Evolutionary conservation across 1,284 basidiomycete genomes (phyloP).

Genomic region (Sutorius eximius): DNA sequence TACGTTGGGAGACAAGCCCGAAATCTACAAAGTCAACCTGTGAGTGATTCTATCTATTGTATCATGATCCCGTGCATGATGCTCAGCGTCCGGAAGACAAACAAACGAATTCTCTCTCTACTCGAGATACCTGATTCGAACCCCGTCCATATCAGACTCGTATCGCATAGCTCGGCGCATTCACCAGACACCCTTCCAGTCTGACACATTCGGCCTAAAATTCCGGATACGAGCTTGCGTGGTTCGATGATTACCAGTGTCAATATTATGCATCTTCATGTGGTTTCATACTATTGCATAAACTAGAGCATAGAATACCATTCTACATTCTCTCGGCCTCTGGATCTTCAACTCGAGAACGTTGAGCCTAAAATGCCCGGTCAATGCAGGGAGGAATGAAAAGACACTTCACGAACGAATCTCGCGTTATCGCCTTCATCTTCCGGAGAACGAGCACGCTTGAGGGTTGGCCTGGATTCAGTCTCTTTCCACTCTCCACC

Average conservation of each 20-base stretch:
- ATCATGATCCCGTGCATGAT: background rate
- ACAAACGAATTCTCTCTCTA: conserved; percentile 42
- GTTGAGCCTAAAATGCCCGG: conserved; percentile 41
- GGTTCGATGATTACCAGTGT: conserved; percentile 46
- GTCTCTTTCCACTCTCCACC: conserved; percentile 81
- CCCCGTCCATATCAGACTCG: conserved; percentile 60
- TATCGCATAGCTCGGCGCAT: conserved; percentile 61
- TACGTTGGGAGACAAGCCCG: conserved; percentile 35
- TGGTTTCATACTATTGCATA: conserved; percentile 9
- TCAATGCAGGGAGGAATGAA: conserved; percentile 8
- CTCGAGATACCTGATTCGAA: conserved; percentile 54
- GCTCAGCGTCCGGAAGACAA: conserved; percentile 33
- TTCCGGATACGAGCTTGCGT: conserved; percentile 57
- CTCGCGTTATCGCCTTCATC: conserved; percentile 61
- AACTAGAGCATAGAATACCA: conserved; percentile 19
- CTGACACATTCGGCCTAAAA: conserved; percentile 38
- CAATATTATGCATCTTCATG: conserved; percentile 11
- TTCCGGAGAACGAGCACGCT: conserved; percentile 68
- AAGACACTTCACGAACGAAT: conserved; percentile 44
- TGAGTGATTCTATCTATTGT: conserved; percentile 36
- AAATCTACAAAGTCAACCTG: conserved; percentile 52
- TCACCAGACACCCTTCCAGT: conserved; percentile 56
- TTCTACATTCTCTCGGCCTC: conserved; percentile 67
- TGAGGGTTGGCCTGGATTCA: conserved; percentile 47
- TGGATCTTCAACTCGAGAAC: conserved; percentile 58